A percentile compares a stretch with the other conserved stretches of the same genome.
These are phyloP conservation scores for Ophiosphaerella narmari DNA, from an alignment of 2,329 filamentous ascomycete genomes.

Conservation along the genomic window DNA sequence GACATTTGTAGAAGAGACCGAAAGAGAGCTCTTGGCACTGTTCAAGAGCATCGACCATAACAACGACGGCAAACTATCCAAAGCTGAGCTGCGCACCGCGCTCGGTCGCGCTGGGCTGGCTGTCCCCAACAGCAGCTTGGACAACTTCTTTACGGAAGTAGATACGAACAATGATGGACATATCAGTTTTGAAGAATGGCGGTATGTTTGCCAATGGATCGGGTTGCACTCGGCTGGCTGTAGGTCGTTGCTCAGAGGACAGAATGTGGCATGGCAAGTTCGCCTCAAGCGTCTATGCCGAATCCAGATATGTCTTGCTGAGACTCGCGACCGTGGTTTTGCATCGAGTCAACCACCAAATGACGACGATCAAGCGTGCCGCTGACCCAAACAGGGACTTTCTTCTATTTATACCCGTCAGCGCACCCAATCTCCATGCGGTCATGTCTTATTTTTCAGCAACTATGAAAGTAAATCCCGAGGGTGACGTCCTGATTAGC, in stretches of 20 bases:
- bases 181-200: slow-evolving; percentile 94
- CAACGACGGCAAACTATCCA: slow-evolving; percentile 82
- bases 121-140: slow-evolving; percentile 76
- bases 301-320: neutral
- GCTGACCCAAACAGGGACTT: slow-evolving; percentile 67
- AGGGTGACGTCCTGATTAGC: slow-evolving; percentile 91
- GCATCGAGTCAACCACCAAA: neutral
- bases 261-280: neutral
- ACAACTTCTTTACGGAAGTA: slow-evolving; percentile 86
- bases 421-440: slow-evolving; percentile 73
- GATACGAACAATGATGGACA: slow-evolving; percentile 85
- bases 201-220: slow-evolving; percentile 62
- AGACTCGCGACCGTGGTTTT: slow-evolving; percentile 3
- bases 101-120: slow-evolving; percentile 78
- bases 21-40: slow-evolving; percentile 78
- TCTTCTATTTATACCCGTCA: slow-evolving; percentile 80
- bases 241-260: neutral
- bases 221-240: neutral
- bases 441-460: slow-evolving; percentile 91
- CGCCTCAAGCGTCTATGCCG: neutral
- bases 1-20: slow-evolving; percentile 83
- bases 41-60: slow-evolving; percentile 89
- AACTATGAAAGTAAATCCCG: slow-evolving; percentile 84
- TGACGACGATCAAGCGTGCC: neutral
- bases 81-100: slow-evolving; percentile 78